Base-by-base conservation (phyloP, 1,139 yeast species). In the Citeromyces hawaiiensis region DNA sequence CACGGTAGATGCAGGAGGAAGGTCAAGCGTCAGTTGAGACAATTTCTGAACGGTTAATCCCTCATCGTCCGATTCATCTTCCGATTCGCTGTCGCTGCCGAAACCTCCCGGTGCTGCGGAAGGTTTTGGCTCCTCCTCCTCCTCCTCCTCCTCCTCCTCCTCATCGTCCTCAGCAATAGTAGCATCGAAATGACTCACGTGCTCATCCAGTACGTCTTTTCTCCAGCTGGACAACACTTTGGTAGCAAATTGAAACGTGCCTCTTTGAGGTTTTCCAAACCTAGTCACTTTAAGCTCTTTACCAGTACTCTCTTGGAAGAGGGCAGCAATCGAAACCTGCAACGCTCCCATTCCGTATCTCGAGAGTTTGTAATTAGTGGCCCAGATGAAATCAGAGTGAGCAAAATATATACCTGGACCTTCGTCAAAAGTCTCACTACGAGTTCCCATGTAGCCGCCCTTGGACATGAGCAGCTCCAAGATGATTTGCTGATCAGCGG, bases 331-430 rank as follows among this genome's bases (percentile, higher is more conserved):
- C 13, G 91, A 79, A 38, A 83, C 88, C 57, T 81, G 93, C 49
- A 83, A 66, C 2, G 94, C 94, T 46, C 94, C 94, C 93, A 83
- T 83, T 46, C 94, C 94, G 55, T 83, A 82, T 57, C 94, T 68
- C 19, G 83, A 76, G 45, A 82, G 67, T 48, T 74, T 78, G 55
- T 83, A 83, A 56, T 83, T 81, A 14, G 94, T 83, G 11, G 94
- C 86, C 94, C 94, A 83, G 43, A 83, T 83, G 52, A 83, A 81
- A 59, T 83, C 94, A 21, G 88, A 80, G 57, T 83, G 94, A 27
- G 94, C 93, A 65, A 83, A 83, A 60, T 79, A 83, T 45, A 83
- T 75, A 42, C 75, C 73, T 17, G 93, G 93, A 38, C 93, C 93
- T 51, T 83, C 86, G 43, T 76, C 80, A 54, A 59, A 77, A 17